phyloP scores from a whole-genome alignment of 208 protist genomes.

The Crithidia thermophila region DNA sequence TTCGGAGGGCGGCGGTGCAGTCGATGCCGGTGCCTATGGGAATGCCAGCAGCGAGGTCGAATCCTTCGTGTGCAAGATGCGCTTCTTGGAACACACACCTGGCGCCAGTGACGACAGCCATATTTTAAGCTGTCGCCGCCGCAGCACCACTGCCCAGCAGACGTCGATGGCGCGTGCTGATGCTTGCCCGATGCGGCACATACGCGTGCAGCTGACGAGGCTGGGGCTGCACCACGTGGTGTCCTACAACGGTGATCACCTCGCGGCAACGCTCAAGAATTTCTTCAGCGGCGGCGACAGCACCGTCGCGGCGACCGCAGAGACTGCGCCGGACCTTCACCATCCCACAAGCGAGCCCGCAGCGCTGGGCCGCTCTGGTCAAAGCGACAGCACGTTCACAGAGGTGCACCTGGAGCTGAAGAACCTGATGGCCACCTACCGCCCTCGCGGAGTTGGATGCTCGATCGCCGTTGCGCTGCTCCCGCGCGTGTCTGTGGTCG shows the following conservation, averaged over 20 bases:
- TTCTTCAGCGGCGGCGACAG: slow-evolving; percentile 35
- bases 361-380: too few relatives aligned
- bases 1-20: too few relatives aligned
- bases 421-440: slow-evolving; percentile 40
- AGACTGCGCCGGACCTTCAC: background rate
- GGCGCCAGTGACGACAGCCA: background rate
- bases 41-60: background rate
- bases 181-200: too few relatives aligned
- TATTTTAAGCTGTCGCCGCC: background rate
- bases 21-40: too few relatives aligned
- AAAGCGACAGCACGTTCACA: background rate
- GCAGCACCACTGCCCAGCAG: background rate
- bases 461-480: slow-evolving; percentile 33
- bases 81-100: slow-evolving; percentile 8
- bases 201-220: slow-evolving; percentile 34
- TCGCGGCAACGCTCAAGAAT: slow-evolving; percentile 48
- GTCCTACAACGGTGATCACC: slow-evolving; percentile 55
- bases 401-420: slow-evolving; percentile 15
- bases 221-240: slow-evolving; percentile 49
- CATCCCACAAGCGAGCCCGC: background rate
- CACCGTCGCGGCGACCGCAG: background rate
- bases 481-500: slow-evolving; percentile 23
- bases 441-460: slow-evolving; percentile 27
- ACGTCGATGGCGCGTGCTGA: too few relatives aligned
- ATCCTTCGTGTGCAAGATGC: slow-evolving; percentile 23